A percentile compares a stretch with the other conserved stretches of the same genome.
Evolutionary conservation across 2,329 filamentous ascomycete genomes (phyloP).

Genomic region (Thielaviopsis populi): DNA sequence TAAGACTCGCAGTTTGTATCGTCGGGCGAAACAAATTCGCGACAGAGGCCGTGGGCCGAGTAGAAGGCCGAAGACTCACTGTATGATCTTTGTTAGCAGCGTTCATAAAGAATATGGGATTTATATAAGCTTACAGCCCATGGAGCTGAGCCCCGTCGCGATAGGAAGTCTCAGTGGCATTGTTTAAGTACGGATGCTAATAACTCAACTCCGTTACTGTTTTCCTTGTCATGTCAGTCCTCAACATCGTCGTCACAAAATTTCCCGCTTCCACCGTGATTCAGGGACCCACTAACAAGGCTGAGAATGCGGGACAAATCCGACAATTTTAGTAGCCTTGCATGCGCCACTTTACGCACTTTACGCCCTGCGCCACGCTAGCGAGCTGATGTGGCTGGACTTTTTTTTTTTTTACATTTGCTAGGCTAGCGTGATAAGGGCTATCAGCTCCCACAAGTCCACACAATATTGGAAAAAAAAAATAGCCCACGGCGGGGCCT

Average conservation of each 20-base stretch:
- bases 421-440: constrained; percentile 15
- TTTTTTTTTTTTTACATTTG: not conserved
- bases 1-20: constrained; percentile 47
- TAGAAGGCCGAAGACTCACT: constrained; percentile 47
- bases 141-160: constrained; percentile 42
- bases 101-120: constrained; percentile 10
- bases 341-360: not conserved
- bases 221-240: constrained; percentile 6
- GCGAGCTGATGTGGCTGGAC: not conserved
- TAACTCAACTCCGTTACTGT: constrained; percentile 5
- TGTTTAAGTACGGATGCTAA: not conserved
- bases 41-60: constrained; percentile 31
- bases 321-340: constrained; percentile 7
- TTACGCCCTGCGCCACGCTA: not conserved
- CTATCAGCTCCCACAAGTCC: constrained; percentile 24
- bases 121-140: constrained; percentile 38
- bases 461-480: constrained; percentile 3
- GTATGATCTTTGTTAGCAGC: constrained; percentile 7
- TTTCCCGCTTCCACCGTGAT: constrained; percentile 13
- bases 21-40: constrained; percentile 36
- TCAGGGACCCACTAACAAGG: constrained; percentile 13
- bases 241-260: constrained; percentile 15
- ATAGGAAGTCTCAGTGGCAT: constrained; percentile 56
- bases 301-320: constrained; percentile 12
- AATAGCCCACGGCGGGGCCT: constrained; percentile 14